Base-by-base conservation (phyloP, 345 rosid genomes). In the Populus simonii region DNA sequence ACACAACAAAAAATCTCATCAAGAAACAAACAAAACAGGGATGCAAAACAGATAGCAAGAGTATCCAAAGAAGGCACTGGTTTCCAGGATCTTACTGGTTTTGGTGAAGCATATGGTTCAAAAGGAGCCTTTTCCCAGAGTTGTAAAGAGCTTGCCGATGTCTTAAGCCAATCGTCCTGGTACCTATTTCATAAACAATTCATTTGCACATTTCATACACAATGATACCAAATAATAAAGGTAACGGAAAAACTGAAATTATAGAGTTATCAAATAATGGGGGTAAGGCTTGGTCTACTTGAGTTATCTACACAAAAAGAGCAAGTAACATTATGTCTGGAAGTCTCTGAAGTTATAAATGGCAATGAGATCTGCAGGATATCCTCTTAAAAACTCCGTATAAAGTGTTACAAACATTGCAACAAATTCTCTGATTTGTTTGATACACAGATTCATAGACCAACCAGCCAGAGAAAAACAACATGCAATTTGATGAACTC, bases 81-180 rank as follows among this genome's bases (percentile, higher is more conserved):
- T 25, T 70, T 35, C 69, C 68, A 57, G 55, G 84, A 68, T 76
- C 91, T 90, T 85, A 96, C 99, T 80, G 85, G 90, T 86, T 96
- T 96, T 76, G 86, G 87, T 51, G 80, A 85, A 74, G 99, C 99
- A 85, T 90, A 96, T 77, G 99, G 98, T 77, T 96, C 98, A 79
- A 96, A 83, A 77, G 99, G 99, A 77, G 98, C 99, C 86, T 96
- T 96, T 84, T 96, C 99, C 99, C 99, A 96, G 53, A 85, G 83
- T 80, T 92, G 93, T 81, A 96, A 83, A 79, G 98, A 86, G 82
- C 80, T 89, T 74, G 95, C 85, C 45, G 99, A 90, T 79, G 94
- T 84, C 86, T 92, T 94, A 65, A 96, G 94, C 99, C 99, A 96
- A 87, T 96, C 98, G 82, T 96, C 98, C 88, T 96, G 99, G 87